Percentiles rank a stretch among this genome's conserved stretches.
These are phyloP conservation scores for Backusella tarrabulga DNA, from an alignment of 192 early-diverging fungal genomes.

Conservation along the genomic window DNA sequence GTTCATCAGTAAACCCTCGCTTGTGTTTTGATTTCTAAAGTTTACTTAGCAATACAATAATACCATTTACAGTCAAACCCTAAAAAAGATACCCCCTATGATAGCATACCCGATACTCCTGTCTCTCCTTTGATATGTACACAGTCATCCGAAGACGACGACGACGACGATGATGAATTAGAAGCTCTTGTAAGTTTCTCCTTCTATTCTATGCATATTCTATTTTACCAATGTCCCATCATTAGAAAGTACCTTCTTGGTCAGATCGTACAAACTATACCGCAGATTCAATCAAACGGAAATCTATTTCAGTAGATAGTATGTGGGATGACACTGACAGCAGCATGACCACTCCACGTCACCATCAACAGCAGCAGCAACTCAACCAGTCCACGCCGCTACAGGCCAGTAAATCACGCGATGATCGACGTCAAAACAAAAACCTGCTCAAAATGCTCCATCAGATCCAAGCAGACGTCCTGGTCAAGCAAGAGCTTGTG, in stretches of 20 bases:
- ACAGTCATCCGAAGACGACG: neutral
- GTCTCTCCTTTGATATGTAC: neutral
- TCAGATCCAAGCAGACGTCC: constrained; percentile 53
- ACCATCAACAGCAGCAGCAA: neutral
- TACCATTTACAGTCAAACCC: neutral
- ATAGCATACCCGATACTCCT: neutral
- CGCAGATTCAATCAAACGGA: constrained; percentile 10
- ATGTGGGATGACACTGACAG: constrained; percentile 25
- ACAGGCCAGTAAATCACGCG: neutral
- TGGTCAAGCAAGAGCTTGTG: constrained; percentile 55
- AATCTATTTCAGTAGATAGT: constrained; percentile 20
- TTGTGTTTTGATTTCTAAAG: constrained; percentile 4
- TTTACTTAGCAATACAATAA: constrained; percentile 5
- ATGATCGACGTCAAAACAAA: constrained; percentile 12
- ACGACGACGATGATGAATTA: constrained; percentile 7
- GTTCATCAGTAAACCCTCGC: neutral
- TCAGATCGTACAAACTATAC: constrained; percentile 20
- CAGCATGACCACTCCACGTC: constrained; percentile 6
- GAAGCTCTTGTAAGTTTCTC: constrained; percentile 27
- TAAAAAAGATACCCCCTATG: neutral
- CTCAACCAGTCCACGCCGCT: neutral
- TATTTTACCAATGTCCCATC: neutral
- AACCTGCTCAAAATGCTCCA: constrained; percentile 43
- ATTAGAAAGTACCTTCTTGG: constrained; percentile 33
- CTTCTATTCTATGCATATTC: neutral